Percentiles rank a stretch among this genome's conserved stretches.
Conservation (phyloP, 805 yeast species). For the Yamadazyma paraphyllophila region DNA sequence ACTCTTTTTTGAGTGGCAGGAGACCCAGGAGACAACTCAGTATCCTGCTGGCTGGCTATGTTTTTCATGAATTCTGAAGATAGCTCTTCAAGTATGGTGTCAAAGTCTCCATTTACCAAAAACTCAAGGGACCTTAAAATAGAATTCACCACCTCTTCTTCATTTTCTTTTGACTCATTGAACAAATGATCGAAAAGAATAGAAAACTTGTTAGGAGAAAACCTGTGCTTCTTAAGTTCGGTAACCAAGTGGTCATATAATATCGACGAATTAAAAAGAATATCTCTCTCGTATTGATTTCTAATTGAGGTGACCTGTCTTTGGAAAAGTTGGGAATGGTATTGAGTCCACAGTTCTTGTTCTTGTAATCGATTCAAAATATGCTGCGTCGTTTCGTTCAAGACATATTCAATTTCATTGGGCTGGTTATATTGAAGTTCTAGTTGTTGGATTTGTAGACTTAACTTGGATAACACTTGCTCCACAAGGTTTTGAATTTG, state of each 20-base stretch:
- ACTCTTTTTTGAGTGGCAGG: conserved; percentile 5
- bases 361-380: conserved; percentile 49
- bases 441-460: conserved; percentile 47
- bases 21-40: not conserved
- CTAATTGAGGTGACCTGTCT: conserved; percentile 40
- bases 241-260: conserved; percentile 49
- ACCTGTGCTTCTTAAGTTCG: conserved; percentile 17
- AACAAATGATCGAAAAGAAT: conserved; percentile 1
- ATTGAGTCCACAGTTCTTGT: conserved; percentile 54
- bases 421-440: conserved; percentile 49
- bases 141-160: not conserved
- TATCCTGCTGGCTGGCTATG: conserved; percentile 17
- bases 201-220: conserved; percentile 4
- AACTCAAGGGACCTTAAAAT: conserved; percentile 14
- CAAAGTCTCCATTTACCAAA: conserved; percentile 35
- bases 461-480: conserved; percentile 35
- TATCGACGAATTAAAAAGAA: conserved; percentile 54
- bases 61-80: conserved; percentile 28
- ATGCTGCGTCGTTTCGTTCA: conserved; percentile 45
- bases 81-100: conserved; percentile 28
- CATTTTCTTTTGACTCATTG: conserved; percentile 1
- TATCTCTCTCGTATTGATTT: conserved; percentile 50
- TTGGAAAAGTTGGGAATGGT: conserved; percentile 43
- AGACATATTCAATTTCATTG: conserved; percentile 52
- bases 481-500: conserved; percentile 22